phyloP scores from a whole-genome alignment of 2,329 filamentous ascomycete species.

The Colletotrichum sp. region DNA sequence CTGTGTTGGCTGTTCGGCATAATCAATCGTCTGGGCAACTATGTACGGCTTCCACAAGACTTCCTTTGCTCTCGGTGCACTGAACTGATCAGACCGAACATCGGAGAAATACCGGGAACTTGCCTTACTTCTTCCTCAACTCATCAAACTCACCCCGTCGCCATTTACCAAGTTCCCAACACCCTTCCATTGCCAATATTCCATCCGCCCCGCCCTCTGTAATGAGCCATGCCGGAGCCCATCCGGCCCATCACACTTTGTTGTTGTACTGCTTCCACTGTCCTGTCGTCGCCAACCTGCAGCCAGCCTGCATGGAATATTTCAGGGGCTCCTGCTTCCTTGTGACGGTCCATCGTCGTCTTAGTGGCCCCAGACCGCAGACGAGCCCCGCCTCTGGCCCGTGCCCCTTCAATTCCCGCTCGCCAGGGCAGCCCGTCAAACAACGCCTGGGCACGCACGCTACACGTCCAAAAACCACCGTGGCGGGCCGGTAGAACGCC shows the following conservation, averaged over 20 bases:
- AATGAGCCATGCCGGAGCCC: not conserved
- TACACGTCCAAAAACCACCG: not conserved
- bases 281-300: not conserved
- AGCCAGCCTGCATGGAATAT: not conserved
- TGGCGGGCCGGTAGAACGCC: not conserved
- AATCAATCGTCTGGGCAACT: not conserved
- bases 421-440: not conserved
- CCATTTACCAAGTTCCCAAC: not conserved
- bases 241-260: not conserved
- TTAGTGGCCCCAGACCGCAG: not conserved
- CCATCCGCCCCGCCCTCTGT: conserved; percentile 1
- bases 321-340: not conserved
- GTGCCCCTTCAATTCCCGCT: not conserved
- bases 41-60: not conserved
- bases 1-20: not conserved
- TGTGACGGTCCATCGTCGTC: not conserved
- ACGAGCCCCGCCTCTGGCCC: not conserved
- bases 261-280: not conserved
- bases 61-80: not conserved
- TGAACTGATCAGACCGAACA: not conserved
- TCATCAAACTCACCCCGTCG: conserved; percentile 12
- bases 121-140: not conserved
- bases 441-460: not conserved
- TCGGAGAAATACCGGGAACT: not conserved
- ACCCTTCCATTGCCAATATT: not conserved